These are phyloP conservation scores for Termitomyces sp. DNA, from an alignment of 768 basidiomycete genomes.

Conservation along the genomic window DNA sequence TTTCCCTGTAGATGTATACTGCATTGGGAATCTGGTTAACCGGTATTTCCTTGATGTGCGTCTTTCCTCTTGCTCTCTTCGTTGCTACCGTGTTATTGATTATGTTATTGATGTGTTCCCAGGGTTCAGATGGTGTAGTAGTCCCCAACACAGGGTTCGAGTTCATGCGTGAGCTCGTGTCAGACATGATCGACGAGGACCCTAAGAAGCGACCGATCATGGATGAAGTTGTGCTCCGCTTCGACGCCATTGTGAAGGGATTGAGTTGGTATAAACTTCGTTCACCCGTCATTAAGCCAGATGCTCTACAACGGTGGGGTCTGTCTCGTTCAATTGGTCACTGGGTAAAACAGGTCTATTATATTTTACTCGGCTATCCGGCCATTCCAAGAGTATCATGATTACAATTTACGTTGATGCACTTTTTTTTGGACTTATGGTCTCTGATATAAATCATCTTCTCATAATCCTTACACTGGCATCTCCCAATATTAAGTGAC, in stretches of 20 bases:
- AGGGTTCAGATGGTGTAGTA: not conserved
- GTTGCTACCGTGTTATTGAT: not conserved
- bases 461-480: no score
- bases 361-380: not conserved
- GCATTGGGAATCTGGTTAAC: not conserved
- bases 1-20: not conserved
- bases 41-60: not conserved
- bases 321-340: not conserved
- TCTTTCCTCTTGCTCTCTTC: not conserved
- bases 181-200: not conserved
- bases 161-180: not conserved
- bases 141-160: not conserved
- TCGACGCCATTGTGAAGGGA: not conserved
- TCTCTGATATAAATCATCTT: no score
- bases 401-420: no score
- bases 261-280: not conserved
- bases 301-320: not conserved
- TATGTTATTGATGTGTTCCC: not conserved
- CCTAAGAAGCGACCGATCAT: not conserved
- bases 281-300: not conserved
- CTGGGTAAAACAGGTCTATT: not conserved
- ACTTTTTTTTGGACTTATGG: no score
- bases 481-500: no score
- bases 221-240: not conserved
- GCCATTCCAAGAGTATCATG: not conserved